phyloP scores from a whole-genome alignment of 345 rosid genomes.

The Theobroma cacao region DNA sequence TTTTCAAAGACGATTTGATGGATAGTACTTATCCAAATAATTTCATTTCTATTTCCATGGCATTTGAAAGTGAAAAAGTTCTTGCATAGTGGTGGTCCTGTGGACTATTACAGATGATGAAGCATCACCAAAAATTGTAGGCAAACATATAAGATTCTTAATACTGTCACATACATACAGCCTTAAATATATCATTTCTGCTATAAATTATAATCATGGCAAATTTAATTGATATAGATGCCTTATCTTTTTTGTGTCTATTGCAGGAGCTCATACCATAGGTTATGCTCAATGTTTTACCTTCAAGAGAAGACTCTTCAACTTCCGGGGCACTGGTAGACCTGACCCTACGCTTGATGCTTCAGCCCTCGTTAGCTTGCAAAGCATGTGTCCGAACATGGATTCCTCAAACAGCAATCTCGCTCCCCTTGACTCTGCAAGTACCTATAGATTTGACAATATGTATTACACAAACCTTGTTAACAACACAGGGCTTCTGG shows the following conservation, averaged over 20 bases:
- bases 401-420: slow-evolving; percentile 56
- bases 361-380: slow-evolving; percentile 42
- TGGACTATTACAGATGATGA: neutral
- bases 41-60: neutral
- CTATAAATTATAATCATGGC: neutral
- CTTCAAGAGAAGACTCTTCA: slow-evolving; percentile 72
- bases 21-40: neutral
- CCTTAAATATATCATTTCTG: neutral
- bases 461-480: slow-evolving; percentile 55
- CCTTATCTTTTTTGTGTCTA: neutral
- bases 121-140: neutral
- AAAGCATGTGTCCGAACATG: slow-evolving; percentile 54
- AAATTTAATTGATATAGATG: neutral
- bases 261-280: slow-evolving; percentile 81
- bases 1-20: neutral
- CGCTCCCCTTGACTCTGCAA: slow-evolving; percentile 61
- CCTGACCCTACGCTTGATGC: slow-evolving; percentile 70
- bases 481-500: slow-evolving; percentile 55
- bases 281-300: slow-evolving; percentile 88
- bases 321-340: slow-evolving; percentile 68
- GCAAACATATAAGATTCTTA: neutral
- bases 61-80: neutral
- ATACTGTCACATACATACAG: neutral
- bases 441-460: slow-evolving; percentile 56
- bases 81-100: neutral